A percentile compares a stretch with the other conserved stretches of the same genome.
These are phyloP conservation scores for Clitocybe nebularis DNA, from an alignment of 1,284 basidiomycete genomes.

Conservation along the genomic window DNA sequence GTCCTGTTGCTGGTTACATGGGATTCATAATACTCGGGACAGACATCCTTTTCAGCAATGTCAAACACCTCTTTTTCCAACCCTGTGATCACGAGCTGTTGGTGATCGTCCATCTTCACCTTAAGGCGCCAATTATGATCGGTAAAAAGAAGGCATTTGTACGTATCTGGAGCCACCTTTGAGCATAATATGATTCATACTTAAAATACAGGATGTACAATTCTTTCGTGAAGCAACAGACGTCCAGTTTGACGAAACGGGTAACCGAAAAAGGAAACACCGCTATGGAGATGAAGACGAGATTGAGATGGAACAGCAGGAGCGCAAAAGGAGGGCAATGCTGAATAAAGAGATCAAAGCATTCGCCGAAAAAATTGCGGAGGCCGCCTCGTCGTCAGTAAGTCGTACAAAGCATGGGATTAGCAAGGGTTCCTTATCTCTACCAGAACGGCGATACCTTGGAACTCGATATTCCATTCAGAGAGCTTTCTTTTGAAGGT, in stretches of 20 bases:
- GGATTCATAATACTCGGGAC: conserved; percentile 10
- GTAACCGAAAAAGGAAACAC: conserved; percentile 97
- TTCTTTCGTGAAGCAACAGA: conserved; percentile 98
- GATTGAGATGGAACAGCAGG: conserved; percentile 98
- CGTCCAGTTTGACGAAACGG: conserved; percentile 97
- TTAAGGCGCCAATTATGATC: conserved; percentile 96
- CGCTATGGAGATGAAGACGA: conserved; percentile 99
- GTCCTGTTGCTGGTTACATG: neutral
- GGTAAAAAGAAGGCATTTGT: conserved; percentile 97
- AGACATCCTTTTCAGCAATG: conserved; percentile 96
- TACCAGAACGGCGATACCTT: conserved; percentile 73
- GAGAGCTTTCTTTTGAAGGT: conserved; percentile 95
- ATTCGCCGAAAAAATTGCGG: conserved; percentile 92
- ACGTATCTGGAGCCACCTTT: conserved; percentile 29
- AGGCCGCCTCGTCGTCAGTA: conserved; percentile 75
- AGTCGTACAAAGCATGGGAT: conserved; percentile 21
- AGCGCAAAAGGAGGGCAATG: conserved; percentile 83
- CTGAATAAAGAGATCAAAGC: conserved; percentile 95
- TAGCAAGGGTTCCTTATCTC: conserved; percentile 18
- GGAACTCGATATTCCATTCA: conserved; percentile 95
- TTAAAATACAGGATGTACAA: conserved; percentile 77
- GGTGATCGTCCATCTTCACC: conserved; percentile 91
- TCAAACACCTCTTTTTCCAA: conserved; percentile 99
- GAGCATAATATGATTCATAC: conserved; percentile 3
- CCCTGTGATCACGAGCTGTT: conserved; percentile 96